phyloP scores from a whole-genome alignment of 169 alveolate species.

The Hepatocystis sp. region DNA sequence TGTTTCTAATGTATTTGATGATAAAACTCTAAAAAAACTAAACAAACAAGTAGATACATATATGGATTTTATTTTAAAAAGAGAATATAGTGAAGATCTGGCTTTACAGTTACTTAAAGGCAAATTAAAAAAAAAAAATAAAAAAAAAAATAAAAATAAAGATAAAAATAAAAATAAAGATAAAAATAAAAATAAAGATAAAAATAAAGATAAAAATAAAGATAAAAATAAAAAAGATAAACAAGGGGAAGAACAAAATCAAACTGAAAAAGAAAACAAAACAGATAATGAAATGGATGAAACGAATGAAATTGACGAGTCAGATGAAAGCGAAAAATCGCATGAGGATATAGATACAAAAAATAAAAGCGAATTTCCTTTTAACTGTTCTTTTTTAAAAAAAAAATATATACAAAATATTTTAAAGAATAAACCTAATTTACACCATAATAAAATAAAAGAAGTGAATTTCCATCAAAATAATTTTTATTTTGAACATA shows the following conservation, averaged over 20 bases:
- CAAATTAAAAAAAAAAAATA: neutral
- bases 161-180: neutral
- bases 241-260: neutral
- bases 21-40: constrained; percentile 1
- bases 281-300: neutral
- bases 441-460: neutral
- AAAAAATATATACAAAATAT: constrained; percentile 31
- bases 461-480: neutral
- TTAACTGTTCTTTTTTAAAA: neutral
- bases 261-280: neutral
- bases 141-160: no score
- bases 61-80: constrained; percentile 24
- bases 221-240: neutral
- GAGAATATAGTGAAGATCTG: constrained; percentile 48
- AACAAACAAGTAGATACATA: constrained; percentile 59
- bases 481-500: constrained; percentile 26
- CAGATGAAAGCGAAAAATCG: neutral
- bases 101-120: neutral
- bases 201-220: no score
- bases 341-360: neutral
- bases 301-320: neutral
- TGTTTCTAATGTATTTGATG: no score
- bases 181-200: neutral
- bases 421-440: constrained; percentile 28
- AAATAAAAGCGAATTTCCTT: neutral